Evolutionary conservation across 2,329 filamentous ascomycete genomes (phyloP).

Genomic region (Epichloe brachyelytri): DNA sequence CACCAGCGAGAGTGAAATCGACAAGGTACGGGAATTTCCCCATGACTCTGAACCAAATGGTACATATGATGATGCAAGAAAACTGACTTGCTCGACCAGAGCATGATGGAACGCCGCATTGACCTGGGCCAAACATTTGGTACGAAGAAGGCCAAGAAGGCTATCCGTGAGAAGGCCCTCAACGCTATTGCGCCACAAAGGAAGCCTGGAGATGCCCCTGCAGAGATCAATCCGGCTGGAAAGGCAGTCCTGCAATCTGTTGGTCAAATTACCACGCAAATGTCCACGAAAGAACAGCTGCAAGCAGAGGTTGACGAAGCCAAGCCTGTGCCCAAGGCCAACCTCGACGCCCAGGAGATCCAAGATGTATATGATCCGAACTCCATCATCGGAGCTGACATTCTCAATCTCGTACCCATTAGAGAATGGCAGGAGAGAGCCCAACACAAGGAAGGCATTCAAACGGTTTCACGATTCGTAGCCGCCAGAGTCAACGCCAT

Average conservation of each 20-base stretch:
- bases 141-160: constrained; percentile 76
- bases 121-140: constrained; percentile 68
- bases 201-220: constrained; percentile 23
- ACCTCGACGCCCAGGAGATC: constrained; percentile 51
- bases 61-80: neutral
- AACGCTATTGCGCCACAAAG: constrained; percentile 51
- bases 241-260: constrained; percentile 52
- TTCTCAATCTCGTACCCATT: constrained; percentile 54
- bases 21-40: constrained; percentile 13
- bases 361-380: constrained; percentile 61
- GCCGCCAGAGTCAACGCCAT: constrained; percentile 45
- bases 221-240: constrained; percentile 41
- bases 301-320: constrained; percentile 50
- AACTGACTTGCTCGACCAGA: constrained; percentile 27
- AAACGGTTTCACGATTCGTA: constrained; percentile 50
- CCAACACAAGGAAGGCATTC: constrained; percentile 43
- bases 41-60: too few species aligned
- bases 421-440: constrained; percentile 61
- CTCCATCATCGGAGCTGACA: constrained; percentile 52
- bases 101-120: constrained; percentile 47
- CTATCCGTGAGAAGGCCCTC: constrained; percentile 52
- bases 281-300: constrained; percentile 53
- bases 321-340: constrained; percentile 61
- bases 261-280: constrained; percentile 45
- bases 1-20: constrained; percentile 20